phyloP scores from a whole-genome alignment of 805 yeast genomes.

The Kodamaea neixiangensis region DNA sequence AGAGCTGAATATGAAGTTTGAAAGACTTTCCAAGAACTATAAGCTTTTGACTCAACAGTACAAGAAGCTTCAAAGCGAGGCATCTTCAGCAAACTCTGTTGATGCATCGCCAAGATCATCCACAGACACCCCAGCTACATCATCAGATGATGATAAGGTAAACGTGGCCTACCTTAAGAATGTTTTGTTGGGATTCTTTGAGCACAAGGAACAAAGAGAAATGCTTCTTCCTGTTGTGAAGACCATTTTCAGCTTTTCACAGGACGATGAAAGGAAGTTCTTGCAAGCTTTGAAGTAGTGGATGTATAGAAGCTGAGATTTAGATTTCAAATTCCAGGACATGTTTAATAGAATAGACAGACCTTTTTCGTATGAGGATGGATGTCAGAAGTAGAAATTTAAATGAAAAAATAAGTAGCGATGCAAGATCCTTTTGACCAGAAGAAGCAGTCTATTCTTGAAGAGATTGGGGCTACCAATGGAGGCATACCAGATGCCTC shows the following conservation, averaged over 20 bases:
- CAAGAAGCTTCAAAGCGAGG: conserved; percentile 40
- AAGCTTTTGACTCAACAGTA: conserved; percentile 63
- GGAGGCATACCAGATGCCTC: conserved; percentile 61
- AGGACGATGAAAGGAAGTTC: conserved; percentile 74
- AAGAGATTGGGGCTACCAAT: conserved; percentile 50
- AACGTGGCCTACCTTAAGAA: conserved; percentile 82
- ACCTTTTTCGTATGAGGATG: not conserved
- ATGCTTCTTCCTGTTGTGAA: conserved; percentile 85
- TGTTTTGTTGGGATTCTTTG: conserved; percentile 87
- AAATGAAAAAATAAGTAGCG: not conserved
- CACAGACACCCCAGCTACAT: conserved; percentile 12
- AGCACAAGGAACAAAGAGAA: conserved; percentile 87
- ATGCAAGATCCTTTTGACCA: conserved; percentile 63
- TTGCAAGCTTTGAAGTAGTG: conserved; percentile 50
- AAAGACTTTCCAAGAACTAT: conserved; percentile 69
- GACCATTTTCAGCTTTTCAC: conserved; percentile 66
- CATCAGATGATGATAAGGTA: conserved; percentile 25
- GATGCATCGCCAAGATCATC: conserved; percentile 10
- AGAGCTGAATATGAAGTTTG: conserved; percentile 66
- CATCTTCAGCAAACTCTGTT: conserved; percentile 19
- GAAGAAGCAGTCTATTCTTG: conserved; percentile 56
- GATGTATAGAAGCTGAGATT: too few relatives aligned
- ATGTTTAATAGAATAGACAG: not conserved
- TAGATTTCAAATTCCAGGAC: not conserved
- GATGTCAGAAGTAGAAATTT: not conserved